phyloP scores from a whole-genome alignment of 192 early-diverging fungal genomes.

The Coemansia sp. region DNA sequence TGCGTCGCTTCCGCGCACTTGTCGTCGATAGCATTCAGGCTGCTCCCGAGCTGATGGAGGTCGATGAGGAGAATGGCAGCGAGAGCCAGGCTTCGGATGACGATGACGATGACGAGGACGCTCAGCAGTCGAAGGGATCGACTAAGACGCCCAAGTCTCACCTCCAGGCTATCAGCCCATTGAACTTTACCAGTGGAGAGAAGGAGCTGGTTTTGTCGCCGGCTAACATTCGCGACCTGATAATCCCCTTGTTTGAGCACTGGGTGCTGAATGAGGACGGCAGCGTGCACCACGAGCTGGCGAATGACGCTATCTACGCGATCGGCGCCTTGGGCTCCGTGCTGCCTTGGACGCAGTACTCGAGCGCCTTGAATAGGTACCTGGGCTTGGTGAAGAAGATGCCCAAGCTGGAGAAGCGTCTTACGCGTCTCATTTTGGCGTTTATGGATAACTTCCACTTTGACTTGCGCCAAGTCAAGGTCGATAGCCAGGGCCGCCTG shows the following conservation, averaged over 20 bases:
- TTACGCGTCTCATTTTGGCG: constrained; percentile 75
- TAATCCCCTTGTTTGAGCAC: constrained; percentile 84
- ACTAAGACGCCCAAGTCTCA: neutral
- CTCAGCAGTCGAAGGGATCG: neutral
- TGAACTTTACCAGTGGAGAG: constrained; percentile 24
- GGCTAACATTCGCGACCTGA: constrained; percentile 45
- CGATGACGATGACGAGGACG: constrained; percentile 1
- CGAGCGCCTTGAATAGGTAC: constrained; percentile 69
- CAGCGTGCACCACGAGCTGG: constrained; percentile 67
- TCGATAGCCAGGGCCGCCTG: constrained; percentile 40
- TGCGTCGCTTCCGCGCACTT: constrained; percentile 67
- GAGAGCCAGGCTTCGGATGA: neutral
- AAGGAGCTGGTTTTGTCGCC: constrained; percentile 25
- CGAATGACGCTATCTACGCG: constrained; percentile 77
- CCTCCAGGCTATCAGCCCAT: constrained; percentile 10
- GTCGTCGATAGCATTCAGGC: constrained; percentile 7
- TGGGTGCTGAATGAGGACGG: constrained; percentile 79
- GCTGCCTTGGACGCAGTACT: constrained; percentile 86
- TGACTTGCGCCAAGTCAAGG: constrained; percentile 63
- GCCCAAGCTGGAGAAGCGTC: constrained; percentile 74
- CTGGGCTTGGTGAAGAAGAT: constrained; percentile 63
- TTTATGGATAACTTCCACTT: constrained; percentile 93
- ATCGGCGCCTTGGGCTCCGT: constrained; percentile 67
- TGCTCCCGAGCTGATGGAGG: constrained; percentile 26
- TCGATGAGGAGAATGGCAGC: constrained; percentile 15